Evolutionary conservation across 169 alveolate genomes (phyloP).

Genomic region (Eimeria acervulina): DNA sequence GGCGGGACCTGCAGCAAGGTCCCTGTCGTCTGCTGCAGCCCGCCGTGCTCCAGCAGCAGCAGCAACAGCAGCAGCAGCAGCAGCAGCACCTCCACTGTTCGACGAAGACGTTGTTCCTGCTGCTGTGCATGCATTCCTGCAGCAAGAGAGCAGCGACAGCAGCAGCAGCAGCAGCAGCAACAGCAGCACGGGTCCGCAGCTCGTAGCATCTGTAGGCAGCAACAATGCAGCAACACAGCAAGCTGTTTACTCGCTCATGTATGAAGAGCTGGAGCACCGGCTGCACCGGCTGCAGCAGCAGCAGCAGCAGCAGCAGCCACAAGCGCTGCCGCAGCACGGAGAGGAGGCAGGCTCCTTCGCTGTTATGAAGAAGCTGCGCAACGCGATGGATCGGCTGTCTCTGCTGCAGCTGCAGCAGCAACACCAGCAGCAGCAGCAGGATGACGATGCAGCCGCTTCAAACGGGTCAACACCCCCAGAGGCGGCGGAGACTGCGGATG

Average conservation of each 20-base stretch:
- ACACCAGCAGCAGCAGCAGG: background rate
- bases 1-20: background rate
- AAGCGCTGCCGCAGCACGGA: background rate
- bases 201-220: slow-evolving; percentile 17
- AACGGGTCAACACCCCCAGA: background rate
- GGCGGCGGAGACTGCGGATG: background rate
- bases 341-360: background rate
- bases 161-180: slow-evolving; percentile 10
- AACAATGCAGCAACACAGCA: slow-evolving; percentile 12
- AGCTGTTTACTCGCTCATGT: background rate
- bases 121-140: slow-evolving; percentile 4
- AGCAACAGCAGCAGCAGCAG: slow-evolving; percentile 11
- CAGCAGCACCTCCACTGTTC: background rate
- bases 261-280: slow-evolving; percentile 18
- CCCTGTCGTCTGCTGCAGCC: background rate
- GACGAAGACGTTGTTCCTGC: slow-evolving; percentile 20
- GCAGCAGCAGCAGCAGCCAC: slow-evolving; percentile 43
- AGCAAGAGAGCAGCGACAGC: slow-evolving; percentile 45
- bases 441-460: background rate
- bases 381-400: slow-evolving; percentile 30
- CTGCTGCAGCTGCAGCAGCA: slow-evolving; percentile 56
- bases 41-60: background rate
- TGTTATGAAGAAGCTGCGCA: slow-evolving; percentile 5
- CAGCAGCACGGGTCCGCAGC: background rate
- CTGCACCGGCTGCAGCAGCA: slow-evolving; percentile 47